Base-by-base conservation (phyloP, 225 moss, liverwort and hornwort genomes). In the Anthoceros angustus region DNA sequence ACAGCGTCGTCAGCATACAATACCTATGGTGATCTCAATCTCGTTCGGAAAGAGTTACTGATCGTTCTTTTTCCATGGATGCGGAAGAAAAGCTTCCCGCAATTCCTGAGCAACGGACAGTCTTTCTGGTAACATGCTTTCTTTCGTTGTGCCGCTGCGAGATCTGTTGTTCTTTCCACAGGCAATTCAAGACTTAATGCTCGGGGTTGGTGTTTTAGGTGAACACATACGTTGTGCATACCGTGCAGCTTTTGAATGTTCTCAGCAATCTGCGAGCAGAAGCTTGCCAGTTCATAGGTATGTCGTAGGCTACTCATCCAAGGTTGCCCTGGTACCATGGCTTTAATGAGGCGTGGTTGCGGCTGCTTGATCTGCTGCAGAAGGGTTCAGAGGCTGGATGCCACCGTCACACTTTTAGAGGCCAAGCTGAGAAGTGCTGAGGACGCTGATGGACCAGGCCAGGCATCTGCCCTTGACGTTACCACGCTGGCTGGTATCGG, bases 161-260 rank as follows among this genome's bases (percentile, higher is more conserved):
- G 3, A 60, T 64, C 10, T 49, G 18, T 20, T 20, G 12, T 63
- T 23, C 48, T 41, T 0, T 41, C 16, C 21, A 55, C 2, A 55
- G 16, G 21, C 8, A 8, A 9, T 64, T 20, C 64, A 6, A 16
- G 41, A 39, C 39, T 2, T 64, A 26, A 20, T 1, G n/a, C 12
- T 25, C 23, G 63, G 25, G 41, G 12, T 15, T 41, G 14, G 69
- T 65, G 23, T 39, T 20, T 9, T 39, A 77, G 81, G 81, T 79
- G 55, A 82, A 79, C 66, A 79, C 82, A 0, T 82, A 74, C 64
- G 67, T 79, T 64, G 79, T 82, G 67, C 79, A 82, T 41, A 79
- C 79, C 2, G 79, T 79, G 32, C 82, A 72, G 25, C 76, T 74
- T 39, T 70, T 82, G 15, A 82, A 82, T 73, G 16, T 79, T 82